Base-by-base conservation (phyloP, 176 grass and related monocot species). In the Alopecurus myosuroides region DNA sequence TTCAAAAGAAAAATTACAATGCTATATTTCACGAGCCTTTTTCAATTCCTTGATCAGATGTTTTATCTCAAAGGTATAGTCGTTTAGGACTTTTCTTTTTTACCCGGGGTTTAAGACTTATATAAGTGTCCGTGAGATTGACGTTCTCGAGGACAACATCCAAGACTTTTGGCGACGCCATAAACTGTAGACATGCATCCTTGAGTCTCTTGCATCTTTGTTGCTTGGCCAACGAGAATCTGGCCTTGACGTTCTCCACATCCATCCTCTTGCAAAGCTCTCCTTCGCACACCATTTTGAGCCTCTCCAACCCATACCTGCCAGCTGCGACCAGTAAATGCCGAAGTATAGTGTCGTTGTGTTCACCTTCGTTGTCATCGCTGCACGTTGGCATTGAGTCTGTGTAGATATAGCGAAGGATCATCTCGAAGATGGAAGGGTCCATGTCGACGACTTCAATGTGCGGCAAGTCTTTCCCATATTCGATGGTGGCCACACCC, bases 361-460 rank as follows among this genome's bases (percentile, higher is more conserved):
- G 12, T 0, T 9, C 4, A 12, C 19, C 28, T 1, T n/a, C n/a
- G n/a, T n/a, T n/a, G n/a, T 35, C 60, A 6, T 13, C 17, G n/a
- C n/a, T 55, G 13, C 42, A 45, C 13, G 42, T 28, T 2, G 83
- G 62, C 62, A 78, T 17, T 9, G 60, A 14, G 0, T 78, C 83
- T 10, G 20, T 68, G 61, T 85, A 85, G 56, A 85, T 11, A 28
- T 78, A 86, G 64, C 42, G 68, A 19, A 86, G 77, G 0, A 81
- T 68, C 25, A 31, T 10, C 51, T 86, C 56, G 17, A 86, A 86
- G 37, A 74, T 23, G 1, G 12, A n/a, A n/a, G n/a, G n/a, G n/a
- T n/a, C n/a, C n/a, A n/a, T n/a, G n/a, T n/a, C n/a, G n/a, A n/a
- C n/a, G n/a, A n/a, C n/a, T n/a, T n/a, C n/a, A n/a, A n/a, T n/a